Evolutionary conservation across 345 rosid species (phyloP), one percentile per base, ranked within the genome.

Genomic region (Citrus medica): DNA sequence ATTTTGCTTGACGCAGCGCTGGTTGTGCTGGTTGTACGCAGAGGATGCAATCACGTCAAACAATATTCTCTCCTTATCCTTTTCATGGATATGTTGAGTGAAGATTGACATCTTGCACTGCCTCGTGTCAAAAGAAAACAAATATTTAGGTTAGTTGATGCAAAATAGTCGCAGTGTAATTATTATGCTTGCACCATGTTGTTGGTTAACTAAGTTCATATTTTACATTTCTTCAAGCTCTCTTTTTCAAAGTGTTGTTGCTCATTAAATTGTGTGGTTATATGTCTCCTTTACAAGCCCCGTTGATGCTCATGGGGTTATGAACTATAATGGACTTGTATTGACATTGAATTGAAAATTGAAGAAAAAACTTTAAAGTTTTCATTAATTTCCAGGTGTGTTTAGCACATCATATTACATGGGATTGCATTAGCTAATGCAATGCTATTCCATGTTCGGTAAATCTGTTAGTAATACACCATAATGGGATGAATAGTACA

Each of bases 151-250:
- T 42, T 67, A 25, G 38, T 65, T 48, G 9, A 74, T 21, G 69
- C 3, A 37, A 67, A 73, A 81, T 28, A 21, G 25, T 42, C 4
- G 13, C 14, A 10, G 48, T 65, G 30, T 69, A 64, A 58, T 46
- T 76, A 46, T 81, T 55, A 72, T 81, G 42, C 19, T 72, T 61
- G 59, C 53, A 25, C 37, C 27, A 7, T 12, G 46, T 27, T 75
- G 27, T n/a, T 59, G 48, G 32, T 67, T 9, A 58, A 35, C 25
- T 42, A 59, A n/a, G 61, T 25, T 13, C 37, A 58, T 64, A 53
- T 56, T 69, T 69, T 46, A 28, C 16, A 32, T 12, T 33, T n/a
- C 21, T 66, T 46, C 42, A 28, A 19, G 71, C 27, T 46, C 56
- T 21, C 56, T 55, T 33, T 32, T 4, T 64, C 48, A 9, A 56